These are phyloP conservation scores for Henckelia pumila DNA, from an alignment of 257 asterid genomes.

Conservation along the genomic window DNA sequence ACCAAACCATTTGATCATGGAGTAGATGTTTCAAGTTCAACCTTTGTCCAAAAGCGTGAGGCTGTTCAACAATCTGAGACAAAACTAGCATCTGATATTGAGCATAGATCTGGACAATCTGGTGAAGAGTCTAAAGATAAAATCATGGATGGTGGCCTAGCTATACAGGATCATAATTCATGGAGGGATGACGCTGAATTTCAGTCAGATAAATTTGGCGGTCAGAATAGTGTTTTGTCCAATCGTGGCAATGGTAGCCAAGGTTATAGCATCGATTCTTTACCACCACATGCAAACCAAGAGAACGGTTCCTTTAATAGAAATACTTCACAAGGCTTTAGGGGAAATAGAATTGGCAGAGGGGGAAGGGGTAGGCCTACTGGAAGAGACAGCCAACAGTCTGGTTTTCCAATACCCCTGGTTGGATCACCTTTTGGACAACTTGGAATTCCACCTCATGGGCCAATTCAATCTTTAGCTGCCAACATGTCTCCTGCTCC, in stretches of 20 bases:
- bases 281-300: conserved; percentile 54
- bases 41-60: conserved; percentile 43
- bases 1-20: conserved; percentile 81
- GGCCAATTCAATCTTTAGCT: conserved; percentile 73
- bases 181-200: conserved; percentile 67
- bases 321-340: conserved; percentile 55
- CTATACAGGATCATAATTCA: conserved; percentile 45
- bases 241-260: conserved; percentile 55
- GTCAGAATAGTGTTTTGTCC: conserved; percentile 44
- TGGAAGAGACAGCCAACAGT: conserved; percentile 74
- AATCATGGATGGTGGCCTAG: conserved; percentile 41
- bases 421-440: conserved; percentile 82
- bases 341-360: conserved; percentile 81
- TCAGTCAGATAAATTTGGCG: conserved; percentile 52
- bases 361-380: conserved; percentile 81
- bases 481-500: conserved; percentile 96
- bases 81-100: conserved; percentile 41
- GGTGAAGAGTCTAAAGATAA: conserved; percentile 67
- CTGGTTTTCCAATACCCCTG: conserved; percentile 65
- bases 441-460: conserved; percentile 78
- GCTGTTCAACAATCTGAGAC: conserved; percentile 41
- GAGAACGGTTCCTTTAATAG: conserved; percentile 61
- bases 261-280: conserved; percentile 60
- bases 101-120: conserved; percentile 46
- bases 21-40: conserved; percentile 66